Evolutionary conservation across 2,329 filamentous ascomycete genomes (phyloP).

Genomic region (Pseudogymnoascus sp.): DNA sequence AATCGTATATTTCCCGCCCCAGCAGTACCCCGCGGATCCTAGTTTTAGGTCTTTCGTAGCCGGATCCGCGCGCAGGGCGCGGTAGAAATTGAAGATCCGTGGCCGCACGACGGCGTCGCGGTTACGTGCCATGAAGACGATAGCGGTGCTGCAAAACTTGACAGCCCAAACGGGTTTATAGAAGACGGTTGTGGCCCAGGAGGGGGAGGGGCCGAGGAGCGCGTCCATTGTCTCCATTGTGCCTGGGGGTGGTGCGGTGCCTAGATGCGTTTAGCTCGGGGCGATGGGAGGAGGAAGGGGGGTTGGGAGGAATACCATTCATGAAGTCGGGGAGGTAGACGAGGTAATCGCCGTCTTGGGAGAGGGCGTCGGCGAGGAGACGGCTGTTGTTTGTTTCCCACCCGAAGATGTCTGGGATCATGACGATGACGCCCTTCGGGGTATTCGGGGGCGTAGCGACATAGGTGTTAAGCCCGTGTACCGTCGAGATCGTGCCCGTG

Average conservation of each 20-base stretch:
- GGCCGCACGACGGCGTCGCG: not conserved
- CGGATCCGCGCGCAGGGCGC: not conserved
- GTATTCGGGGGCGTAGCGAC: constrained; percentile 28
- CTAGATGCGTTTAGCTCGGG: not conserved
- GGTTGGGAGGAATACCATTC: constrained; percentile 27
- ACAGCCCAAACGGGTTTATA: not conserved
- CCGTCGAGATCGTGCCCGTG: constrained; percentile 29
- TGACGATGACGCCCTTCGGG: constrained; percentile 34
- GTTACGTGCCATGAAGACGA: not conserved
- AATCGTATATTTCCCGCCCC: constrained; percentile 47
- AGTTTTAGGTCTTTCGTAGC: not conserved
- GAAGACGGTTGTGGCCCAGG: not conserved
- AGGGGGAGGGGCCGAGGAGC: not conserved
- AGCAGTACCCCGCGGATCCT: constrained; percentile 42
- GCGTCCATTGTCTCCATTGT: not conserved
- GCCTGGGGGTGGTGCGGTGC: not conserved
- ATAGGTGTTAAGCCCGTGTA: constrained; percentile 36
- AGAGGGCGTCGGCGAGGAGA: constrained; percentile 38
- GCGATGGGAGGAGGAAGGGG: not conserved
- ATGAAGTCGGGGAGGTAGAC: constrained; percentile 43
- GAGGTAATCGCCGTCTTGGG: constrained; percentile 32
- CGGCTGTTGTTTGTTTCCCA: constrained; percentile 38
- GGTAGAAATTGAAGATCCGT: not conserved
- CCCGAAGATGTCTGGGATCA: constrained; percentile 41
- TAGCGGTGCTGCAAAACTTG: not conserved